These are phyloP conservation scores for Coriaria nepalensis DNA, from an alignment of 306 rosid genomes.

Conservation along the genomic window DNA sequence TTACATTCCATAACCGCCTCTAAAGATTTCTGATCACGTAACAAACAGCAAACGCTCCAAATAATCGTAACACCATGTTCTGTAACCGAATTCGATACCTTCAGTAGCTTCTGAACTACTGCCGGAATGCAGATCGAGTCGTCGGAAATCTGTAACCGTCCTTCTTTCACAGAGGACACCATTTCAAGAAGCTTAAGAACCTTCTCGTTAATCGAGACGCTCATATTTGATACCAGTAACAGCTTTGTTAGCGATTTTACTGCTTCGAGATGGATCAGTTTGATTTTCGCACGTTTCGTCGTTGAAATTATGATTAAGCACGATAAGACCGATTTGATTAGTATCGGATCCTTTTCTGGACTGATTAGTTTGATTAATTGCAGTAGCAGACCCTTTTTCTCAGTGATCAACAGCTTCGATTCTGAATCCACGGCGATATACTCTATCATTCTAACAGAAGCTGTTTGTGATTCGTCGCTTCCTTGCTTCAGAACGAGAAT, in stretches of 20 bases:
- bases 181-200: slow-evolving; percentile 54
- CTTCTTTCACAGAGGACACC: slow-evolving; percentile 67
- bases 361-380: slow-evolving; percentile 34
- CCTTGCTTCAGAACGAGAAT: slow-evolving; percentile 41
- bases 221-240: slow-evolving; percentile 25
- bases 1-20: slow-evolving; percentile 57
- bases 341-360: slow-evolving; percentile 29
- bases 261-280: slow-evolving; percentile 36
- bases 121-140: slow-evolving; percentile 36
- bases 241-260: slow-evolving; percentile 30
- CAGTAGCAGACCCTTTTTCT: slow-evolving; percentile 35
- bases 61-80: slow-evolving; percentile 77
- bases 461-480: slow-evolving; percentile 27
- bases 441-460: slow-evolving; percentile 40
- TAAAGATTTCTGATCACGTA: slow-evolving; percentile 51
- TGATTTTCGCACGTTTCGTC: slow-evolving; percentile 36
- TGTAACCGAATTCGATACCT: slow-evolving; percentile 57
- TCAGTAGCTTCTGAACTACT: slow-evolving; percentile 51
- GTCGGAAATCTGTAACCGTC: slow-evolving; percentile 51
- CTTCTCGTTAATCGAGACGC: slow-evolving; percentile 37
- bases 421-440: slow-evolving; percentile 36
- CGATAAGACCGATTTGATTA: slow-evolving; percentile 41
- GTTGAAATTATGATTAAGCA: slow-evolving; percentile 46
- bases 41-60: slow-evolving; percentile 77
- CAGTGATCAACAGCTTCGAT: slow-evolving; percentile 53